A percentile compares a stretch with the other conserved stretches of the same genome.
These are phyloP conservation scores for Rostrohypoxylon terebratum DNA, from an alignment of 495 filamentous ascomycete genomes.

Conservation along the genomic window DNA sequence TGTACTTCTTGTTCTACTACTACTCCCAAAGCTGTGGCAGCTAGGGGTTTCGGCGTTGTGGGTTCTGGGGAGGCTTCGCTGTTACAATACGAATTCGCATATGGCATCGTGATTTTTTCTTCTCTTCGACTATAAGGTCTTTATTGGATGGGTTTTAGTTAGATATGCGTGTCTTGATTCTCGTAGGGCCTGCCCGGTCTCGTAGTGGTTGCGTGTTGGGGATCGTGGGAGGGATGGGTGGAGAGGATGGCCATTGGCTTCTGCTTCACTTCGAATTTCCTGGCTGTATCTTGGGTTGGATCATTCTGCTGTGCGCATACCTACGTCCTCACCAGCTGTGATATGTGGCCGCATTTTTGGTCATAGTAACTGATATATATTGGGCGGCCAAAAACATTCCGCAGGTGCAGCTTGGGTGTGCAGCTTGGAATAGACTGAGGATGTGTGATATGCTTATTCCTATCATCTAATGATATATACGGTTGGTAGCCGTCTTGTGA, in stretches of 20 bases:
- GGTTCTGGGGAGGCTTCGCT: background rate
- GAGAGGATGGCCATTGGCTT: background rate
- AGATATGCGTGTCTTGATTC: background rate
- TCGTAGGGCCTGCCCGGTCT: background rate
- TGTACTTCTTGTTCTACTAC: background rate
- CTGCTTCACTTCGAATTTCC: background rate
- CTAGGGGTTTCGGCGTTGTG: background rate
- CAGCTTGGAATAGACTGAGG: no score
- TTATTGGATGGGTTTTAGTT: background rate
- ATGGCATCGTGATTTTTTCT: constrained; percentile 6
- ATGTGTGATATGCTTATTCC: no score
- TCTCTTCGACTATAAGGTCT: background rate
- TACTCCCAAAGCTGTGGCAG: background rate
- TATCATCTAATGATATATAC: no score
- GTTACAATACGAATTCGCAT: constrained; percentile 8
- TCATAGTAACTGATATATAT: background rate
- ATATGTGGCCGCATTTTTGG: background rate
- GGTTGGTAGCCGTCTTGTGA: no score
- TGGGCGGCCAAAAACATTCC: no score
- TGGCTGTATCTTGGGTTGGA: background rate
- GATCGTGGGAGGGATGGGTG: background rate
- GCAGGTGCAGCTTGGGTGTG: no score
- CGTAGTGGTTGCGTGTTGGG: background rate
- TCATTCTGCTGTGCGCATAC: background rate
- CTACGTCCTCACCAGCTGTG: background rate